Percentiles rank a stretch among this genome's conserved stretches.
phyloP scores from a whole-genome alignment of 169 alveolate species.

The Cryptosporidium viatorum region DNA sequence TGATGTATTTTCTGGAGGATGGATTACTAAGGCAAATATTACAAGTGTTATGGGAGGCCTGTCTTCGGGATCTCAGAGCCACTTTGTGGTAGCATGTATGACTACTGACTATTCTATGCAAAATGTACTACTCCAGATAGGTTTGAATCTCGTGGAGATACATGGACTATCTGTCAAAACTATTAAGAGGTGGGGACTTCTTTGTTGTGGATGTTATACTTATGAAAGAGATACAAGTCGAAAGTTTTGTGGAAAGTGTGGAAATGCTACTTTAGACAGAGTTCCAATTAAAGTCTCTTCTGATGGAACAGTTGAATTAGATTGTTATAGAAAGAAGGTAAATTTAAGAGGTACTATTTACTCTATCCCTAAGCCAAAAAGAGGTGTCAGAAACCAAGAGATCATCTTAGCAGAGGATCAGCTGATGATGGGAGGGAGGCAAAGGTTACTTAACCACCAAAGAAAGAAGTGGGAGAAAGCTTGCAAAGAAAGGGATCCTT shows the following conservation, averaged over 20 bases:
- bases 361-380: constrained; percentile 83
- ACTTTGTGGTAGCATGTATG: constrained; percentile 83
- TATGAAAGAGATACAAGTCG: constrained; percentile 77
- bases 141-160: constrained; percentile 87
- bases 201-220: constrained; percentile 83
- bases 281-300: constrained; percentile 83
- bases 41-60: constrained; percentile 78
- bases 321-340: constrained; percentile 78
- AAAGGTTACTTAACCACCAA: constrained; percentile 77
- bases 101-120: constrained; percentile 93
- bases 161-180: constrained; percentile 88
- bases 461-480: constrained; percentile 77
- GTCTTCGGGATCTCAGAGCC: constrained; percentile 17
- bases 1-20: constrained; percentile 76
- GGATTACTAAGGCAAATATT: constrained; percentile 83
- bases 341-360: constrained; percentile 84
- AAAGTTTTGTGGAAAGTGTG: constrained; percentile 89
- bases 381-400: constrained; percentile 82
- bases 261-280: constrained; percentile 88
- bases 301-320: constrained; percentile 78
- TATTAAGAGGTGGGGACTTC: constrained; percentile 89
- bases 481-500: constrained; percentile 77
- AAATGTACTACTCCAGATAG: constrained; percentile 90
- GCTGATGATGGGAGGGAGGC: constrained; percentile 82
- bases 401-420: constrained; percentile 87